A percentile compares a stretch with the other conserved stretches of the same genome.
Conservation (phyloP, 176 grass and related monocot genomes). For the Eleusine indica region DNA sequence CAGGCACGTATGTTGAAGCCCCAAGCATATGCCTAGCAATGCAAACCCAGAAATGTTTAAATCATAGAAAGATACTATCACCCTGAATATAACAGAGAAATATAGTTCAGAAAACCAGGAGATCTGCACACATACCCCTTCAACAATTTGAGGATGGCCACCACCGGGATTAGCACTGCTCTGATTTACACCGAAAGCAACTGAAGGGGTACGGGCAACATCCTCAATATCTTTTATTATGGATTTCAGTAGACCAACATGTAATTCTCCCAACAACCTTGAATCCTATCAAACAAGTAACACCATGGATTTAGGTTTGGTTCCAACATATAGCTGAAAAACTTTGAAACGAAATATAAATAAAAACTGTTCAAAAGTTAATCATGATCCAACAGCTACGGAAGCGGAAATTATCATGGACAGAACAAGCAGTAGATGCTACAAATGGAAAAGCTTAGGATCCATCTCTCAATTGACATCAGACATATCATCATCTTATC, state of each 20-base stretch:
- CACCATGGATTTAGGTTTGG: background rate
- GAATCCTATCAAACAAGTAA: conserved; percentile 69
- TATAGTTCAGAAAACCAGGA: conserved; percentile 14
- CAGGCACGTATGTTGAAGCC: conserved; percentile 88
- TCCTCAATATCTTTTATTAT: conserved; percentile 98
- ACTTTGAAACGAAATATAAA: conserved; percentile 12
- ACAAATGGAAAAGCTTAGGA: conserved; percentile 4
- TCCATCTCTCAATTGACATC: background rate
- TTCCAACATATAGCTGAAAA: background rate
- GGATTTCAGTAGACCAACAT: conserved; percentile 81
- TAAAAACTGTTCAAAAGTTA: background rate
- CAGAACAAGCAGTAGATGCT: background rate
- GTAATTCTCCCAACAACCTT: conserved; percentile 81
- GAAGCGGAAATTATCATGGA: conserved; percentile 15
- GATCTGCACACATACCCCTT: conserved; percentile 62
- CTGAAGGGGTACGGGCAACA: conserved; percentile 78
- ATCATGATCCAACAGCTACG: background rate
- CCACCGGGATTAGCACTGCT: conserved; percentile 71
- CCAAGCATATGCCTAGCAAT: conserved; percentile 84
- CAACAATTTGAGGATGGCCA: conserved; percentile 82
- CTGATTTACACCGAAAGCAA: conserved; percentile 73
- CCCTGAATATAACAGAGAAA: conserved; percentile 28
- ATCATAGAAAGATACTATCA: background rate
- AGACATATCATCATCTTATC: conserved; percentile 4
- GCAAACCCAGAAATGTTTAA: conserved; percentile 26